Percentiles rank a stretch among this genome's conserved stretches.
These are phyloP conservation scores for Chimonanthus praecox DNA, from an alignment of 164 flowering plant genomes.

Conservation along the genomic window DNA sequence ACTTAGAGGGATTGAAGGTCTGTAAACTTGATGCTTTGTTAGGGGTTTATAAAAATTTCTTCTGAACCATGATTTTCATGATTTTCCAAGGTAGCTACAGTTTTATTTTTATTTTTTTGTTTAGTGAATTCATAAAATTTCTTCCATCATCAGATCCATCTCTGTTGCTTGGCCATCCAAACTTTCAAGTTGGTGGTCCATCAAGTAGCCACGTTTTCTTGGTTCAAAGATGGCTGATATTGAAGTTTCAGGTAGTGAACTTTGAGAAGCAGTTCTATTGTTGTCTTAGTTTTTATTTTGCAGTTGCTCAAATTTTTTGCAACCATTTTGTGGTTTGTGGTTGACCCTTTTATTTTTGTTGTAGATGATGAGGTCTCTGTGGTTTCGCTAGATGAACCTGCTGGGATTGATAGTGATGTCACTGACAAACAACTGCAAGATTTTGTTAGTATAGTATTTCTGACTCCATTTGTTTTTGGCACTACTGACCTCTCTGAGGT, in stretches of 20 bases:
- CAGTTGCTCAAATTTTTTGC: neutral
- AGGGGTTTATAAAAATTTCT: neutral
- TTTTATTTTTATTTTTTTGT: neutral
- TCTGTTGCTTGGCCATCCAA: slow-evolving; percentile 12
- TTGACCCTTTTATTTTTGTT: neutral
- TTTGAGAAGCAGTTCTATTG: neutral
- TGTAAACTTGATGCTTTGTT: neutral
- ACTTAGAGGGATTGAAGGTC: slow-evolving; percentile 60
- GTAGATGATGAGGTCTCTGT: slow-evolving; percentile 63
- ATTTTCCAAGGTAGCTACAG: neutral
- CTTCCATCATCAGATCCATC: slow-evolving; percentile 32
- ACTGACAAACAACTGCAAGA: slow-evolving; percentile 51
- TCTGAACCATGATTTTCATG: neutral
- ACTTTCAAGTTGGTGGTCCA: slow-evolving; percentile 26
- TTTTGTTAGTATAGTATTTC: slow-evolving; percentile 44
- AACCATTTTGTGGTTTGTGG: neutral
- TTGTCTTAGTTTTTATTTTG: neutral
- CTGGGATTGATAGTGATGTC: slow-evolving; percentile 24
- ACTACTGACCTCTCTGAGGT: neutral
- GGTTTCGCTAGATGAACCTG: slow-evolving; percentile 41
- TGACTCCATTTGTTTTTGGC: neutral
- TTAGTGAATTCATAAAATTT: neutral
- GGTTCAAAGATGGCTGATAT: slow-evolving; percentile 46
- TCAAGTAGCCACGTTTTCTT: slow-evolving; percentile 28
- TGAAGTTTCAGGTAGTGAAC: slow-evolving; percentile 57